These are phyloP conservation scores for Blastobotrys arbuscula DNA, from an alignment of 1,139 yeast genomes.

Conservation along the genomic window DNA sequence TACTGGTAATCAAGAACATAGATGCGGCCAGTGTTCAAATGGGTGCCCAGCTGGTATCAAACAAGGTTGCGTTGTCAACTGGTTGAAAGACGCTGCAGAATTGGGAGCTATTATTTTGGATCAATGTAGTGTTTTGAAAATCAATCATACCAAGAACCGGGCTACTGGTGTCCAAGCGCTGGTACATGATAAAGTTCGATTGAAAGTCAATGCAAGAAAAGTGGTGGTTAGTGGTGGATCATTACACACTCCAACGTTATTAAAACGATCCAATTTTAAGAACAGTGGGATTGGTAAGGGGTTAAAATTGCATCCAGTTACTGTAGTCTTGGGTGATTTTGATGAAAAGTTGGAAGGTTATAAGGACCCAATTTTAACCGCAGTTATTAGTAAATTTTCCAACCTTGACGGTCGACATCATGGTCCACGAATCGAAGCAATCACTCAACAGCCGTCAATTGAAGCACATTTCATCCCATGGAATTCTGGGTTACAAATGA, in stretches of 20 bases:
- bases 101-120: conserved; percentile 48
- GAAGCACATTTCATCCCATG: conserved; percentile 43
- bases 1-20: conserved; percentile 46
- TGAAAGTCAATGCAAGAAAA: conserved; percentile 45
- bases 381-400: conserved; percentile 46
- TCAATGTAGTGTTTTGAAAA: conserved; percentile 40
- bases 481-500: conserved; percentile 37
- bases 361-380: conserved; percentile 44
- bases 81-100: conserved; percentile 50
- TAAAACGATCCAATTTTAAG: conserved; percentile 48
- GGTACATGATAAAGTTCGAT: conserved; percentile 31
- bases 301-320: conserved; percentile 51
- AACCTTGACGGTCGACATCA: conserved; percentile 53
- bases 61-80: conserved; percentile 48
- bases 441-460: conserved; percentile 45
- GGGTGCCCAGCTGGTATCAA: conserved; percentile 55
- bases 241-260: conserved; percentile 47
- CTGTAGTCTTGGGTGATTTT: conserved; percentile 42
- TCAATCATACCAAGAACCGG: conserved; percentile 40
- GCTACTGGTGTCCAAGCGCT: conserved; percentile 42
- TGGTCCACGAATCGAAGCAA: conserved; percentile 53
- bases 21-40: conserved; percentile 48
- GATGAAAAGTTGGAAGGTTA: conserved; percentile 35
- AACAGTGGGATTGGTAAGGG: conserved; percentile 51
- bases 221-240: conserved; percentile 49